Percentiles rank a stretch among this genome's conserved stretches.
phyloP scores from a whole-genome alignment of 176 grass and related monocot genomes.

The Typha latifolia region DNA sequence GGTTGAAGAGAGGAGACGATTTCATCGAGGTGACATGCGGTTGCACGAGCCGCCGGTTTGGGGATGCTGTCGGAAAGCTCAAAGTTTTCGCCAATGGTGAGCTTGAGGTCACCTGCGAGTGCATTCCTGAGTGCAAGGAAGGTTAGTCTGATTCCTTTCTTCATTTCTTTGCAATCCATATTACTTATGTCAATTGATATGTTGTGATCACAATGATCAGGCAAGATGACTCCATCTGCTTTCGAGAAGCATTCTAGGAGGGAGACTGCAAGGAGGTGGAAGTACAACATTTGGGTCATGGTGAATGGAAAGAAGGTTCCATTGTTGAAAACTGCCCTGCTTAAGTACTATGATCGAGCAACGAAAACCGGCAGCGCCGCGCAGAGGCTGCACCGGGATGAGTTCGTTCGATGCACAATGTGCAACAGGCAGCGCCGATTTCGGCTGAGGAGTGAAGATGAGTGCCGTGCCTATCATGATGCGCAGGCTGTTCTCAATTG shows the following conservation, averaged over 20 bases:
- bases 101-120: slow-evolving; percentile 26
- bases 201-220: not conserved
- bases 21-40: slow-evolving; percentile 32
- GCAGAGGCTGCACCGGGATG: slow-evolving; percentile 25
- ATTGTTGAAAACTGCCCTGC: slow-evolving; percentile 21
- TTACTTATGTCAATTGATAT: not conserved
- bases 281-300: slow-evolving; percentile 30
- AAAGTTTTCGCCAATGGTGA: slow-evolving; percentile 20
- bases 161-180: not conserved
- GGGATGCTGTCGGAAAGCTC: slow-evolving; percentile 29
- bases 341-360: slow-evolving; percentile 19
- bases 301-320: slow-evolving; percentile 22
- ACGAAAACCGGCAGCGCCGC: not conserved
- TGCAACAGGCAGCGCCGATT: slow-evolving; percentile 31
- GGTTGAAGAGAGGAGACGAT: slow-evolving; percentile 21
- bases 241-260: slow-evolving; percentile 32
- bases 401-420: slow-evolving; percentile 26
- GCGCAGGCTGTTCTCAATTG: slow-evolving; percentile 12
- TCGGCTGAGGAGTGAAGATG: slow-evolving; percentile 13
- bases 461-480: slow-evolving; percentile 31
- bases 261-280: slow-evolving; percentile 24
- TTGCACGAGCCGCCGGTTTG: slow-evolving; percentile 26
- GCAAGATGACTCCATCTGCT: slow-evolving; percentile 23
- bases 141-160: not conserved
- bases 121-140: slow-evolving; percentile 17